phyloP scores from a whole-genome alignment of 192 early-diverging fungal genomes.

The Backusella macrospora region DNA sequence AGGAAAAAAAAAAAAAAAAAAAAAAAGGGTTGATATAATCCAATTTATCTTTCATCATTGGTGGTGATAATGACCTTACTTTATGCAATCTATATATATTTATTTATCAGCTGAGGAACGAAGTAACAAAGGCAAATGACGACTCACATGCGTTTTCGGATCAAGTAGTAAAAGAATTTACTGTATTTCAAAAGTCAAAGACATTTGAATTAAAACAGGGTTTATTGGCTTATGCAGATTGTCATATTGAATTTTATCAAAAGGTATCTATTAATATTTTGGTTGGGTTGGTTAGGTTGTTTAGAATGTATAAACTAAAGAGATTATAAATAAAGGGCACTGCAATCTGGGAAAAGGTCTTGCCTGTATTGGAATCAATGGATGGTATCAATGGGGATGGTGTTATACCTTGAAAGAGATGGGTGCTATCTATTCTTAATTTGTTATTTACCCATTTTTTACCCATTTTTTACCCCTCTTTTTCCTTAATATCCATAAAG shows the following conservation, averaged over 20 bases:
- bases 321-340: constrained; percentile 45
- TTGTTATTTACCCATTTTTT: background rate
- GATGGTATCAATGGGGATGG: constrained; percentile 37
- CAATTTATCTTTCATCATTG: background rate
- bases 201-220: constrained; percentile 78
- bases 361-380: constrained; percentile 78
- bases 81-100: background rate
- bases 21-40: background rate
- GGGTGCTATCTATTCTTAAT: background rate
- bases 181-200: constrained; percentile 82
- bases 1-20: constrained; percentile 49
- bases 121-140: constrained; percentile 76
- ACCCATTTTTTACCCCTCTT: background rate
- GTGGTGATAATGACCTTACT: constrained; percentile 1
- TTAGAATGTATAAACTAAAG: background rate
- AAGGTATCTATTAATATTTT: constrained; percentile 47
- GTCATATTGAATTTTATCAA: constrained; percentile 85
- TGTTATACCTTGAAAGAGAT: background rate
- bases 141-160: constrained; percentile 74
- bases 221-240: constrained; percentile 72
- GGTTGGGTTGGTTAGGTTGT: background rate
- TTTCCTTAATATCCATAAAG: background rate
- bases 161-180: constrained; percentile 80
- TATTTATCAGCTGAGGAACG: constrained; percentile 71
- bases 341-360: constrained; percentile 82